phyloP scores from a whole-genome alignment of 768 basidiomycete genomes.

The Leccinum disarticulatum region DNA sequence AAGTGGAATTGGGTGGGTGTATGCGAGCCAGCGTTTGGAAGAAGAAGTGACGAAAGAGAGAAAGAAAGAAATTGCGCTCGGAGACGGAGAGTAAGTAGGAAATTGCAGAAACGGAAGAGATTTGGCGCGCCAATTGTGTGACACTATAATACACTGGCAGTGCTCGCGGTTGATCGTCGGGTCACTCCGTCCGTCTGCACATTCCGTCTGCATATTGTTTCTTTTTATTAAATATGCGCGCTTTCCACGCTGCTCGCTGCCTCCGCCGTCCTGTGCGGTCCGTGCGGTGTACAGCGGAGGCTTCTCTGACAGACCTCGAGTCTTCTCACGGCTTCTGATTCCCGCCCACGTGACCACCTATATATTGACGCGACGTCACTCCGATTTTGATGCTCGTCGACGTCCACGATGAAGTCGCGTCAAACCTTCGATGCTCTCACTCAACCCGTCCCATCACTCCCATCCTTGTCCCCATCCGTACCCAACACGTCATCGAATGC shows the following conservation, averaged over 20 bases:
- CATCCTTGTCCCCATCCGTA: slow-evolving; percentile 14
- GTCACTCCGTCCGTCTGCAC: slow-evolving; percentile 1
- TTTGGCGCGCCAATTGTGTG: slow-evolving; percentile 16
- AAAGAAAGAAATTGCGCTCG: slow-evolving; percentile 12
- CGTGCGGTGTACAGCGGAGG: slow-evolving; percentile 12
- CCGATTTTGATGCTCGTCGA: neutral
- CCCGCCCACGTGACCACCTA: slow-evolving; percentile 14
- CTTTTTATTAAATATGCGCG: slow-evolving; percentile 6
- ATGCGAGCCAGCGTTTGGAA: slow-evolving; percentile 27
- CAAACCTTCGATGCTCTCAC: slow-evolving; percentile 24
- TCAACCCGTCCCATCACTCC: slow-evolving; percentile 32
- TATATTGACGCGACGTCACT: slow-evolving; percentile 11
- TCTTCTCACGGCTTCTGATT: slow-evolving; percentile 2
- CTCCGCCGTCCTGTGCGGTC: slow-evolving; percentile 9
- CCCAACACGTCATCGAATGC: slow-evolving; percentile 35
- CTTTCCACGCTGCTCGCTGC: slow-evolving; percentile 7
- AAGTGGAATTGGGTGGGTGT: neutral
- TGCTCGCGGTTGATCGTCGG: no score
- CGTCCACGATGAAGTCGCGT: slow-evolving; percentile 19
- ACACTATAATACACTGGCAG: no score
- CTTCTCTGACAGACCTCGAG: neutral
- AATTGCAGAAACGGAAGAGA: slow-evolving; percentile 19
- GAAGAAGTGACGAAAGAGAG: slow-evolving; percentile 1
- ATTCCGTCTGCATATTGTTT: neutral
- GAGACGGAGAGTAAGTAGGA: slow-evolving; percentile 8